A percentile compares a stretch with the other conserved stretches of the same genome.
These are phyloP conservation scores for Ophiostoma populinum DNA, from an alignment of 2,329 filamentous ascomycete species.

Conservation along the genomic window DNA sequence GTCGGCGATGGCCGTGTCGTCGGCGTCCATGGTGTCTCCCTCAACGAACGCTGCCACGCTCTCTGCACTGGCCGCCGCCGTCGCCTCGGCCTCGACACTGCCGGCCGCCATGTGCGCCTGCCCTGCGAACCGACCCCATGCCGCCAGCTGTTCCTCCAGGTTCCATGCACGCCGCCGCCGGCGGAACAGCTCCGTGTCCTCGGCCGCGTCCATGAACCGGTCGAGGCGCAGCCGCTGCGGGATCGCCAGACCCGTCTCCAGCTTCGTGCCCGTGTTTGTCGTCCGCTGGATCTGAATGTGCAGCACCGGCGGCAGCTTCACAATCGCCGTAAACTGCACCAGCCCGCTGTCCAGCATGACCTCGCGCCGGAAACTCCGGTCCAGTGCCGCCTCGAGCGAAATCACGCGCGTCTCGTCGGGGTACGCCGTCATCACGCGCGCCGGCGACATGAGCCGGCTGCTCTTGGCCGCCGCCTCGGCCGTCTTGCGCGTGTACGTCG, in stretches of 20 bases:
- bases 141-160: constrained; percentile 46
- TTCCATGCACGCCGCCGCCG: constrained; percentile 57
- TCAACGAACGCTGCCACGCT: no score
- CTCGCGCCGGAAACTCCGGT: constrained; percentile 70
- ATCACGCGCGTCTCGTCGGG: constrained; percentile 28
- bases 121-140: constrained; percentile 20
- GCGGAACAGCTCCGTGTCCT: constrained; percentile 41
- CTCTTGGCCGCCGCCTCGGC: constrained; percentile 28
- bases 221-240: constrained; percentile 72
- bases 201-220: constrained; percentile 59
- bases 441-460: constrained; percentile 32
- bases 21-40: no score
- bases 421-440: constrained; percentile 45
- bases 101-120: no score
- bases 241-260: constrained; percentile 61
- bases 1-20: no score
- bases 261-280: constrained; percentile 57
- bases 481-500: constrained; percentile 33
- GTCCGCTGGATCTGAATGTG: constrained; percentile 81
- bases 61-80: no score
- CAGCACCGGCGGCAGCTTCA: constrained; percentile 63
- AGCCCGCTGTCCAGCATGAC: constrained; percentile 45
- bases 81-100: no score
- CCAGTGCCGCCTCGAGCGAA: constrained; percentile 72
- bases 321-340: constrained; percentile 53